Evolutionary conservation across 305 asterid species (phyloP).

Genomic region (Fraxinus greggii): DNA sequence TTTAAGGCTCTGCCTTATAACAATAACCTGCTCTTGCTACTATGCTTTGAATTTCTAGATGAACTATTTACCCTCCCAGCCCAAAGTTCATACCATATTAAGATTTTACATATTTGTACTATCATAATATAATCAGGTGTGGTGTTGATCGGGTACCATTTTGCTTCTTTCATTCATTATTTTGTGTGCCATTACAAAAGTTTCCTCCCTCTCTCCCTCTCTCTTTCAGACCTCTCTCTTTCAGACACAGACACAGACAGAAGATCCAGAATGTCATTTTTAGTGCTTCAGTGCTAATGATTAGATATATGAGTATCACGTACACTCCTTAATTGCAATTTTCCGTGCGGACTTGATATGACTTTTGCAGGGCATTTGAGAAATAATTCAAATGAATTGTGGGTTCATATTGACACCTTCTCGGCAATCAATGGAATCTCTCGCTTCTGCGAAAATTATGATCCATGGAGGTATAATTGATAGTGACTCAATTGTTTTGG

Average conservation of each 20-base stretch:
- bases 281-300: not conserved
- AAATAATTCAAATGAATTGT: conserved; percentile 51
- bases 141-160: not conserved
- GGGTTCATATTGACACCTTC: conserved; percentile 88
- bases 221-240: conserved; percentile 10
- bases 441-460: conserved; percentile 75
- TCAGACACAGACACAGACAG: not conserved
- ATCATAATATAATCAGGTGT: not conserved
- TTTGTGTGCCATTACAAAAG: not conserved
- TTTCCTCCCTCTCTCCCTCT: not conserved
- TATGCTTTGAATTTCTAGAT: not conserved
- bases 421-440: conserved; percentile 96
- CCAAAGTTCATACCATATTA: not conserved
- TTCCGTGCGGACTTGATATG: conserved; percentile 11
- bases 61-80: not conserved
- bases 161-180: not conserved
- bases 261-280: conserved; percentile 10
- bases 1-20: not conserved
- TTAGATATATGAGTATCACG: not conserved
- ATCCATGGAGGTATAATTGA: conserved; percentile 71
- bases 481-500: not conserved
- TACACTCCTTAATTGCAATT: conserved; percentile 9
- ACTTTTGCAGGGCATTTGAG: conserved; percentile 48
- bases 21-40: not conserved
- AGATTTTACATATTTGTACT: not conserved